phyloP scores from a whole-genome alignment of 2,329 filamentous ascomycete species.

The Xylaria polymorpha region DNA sequence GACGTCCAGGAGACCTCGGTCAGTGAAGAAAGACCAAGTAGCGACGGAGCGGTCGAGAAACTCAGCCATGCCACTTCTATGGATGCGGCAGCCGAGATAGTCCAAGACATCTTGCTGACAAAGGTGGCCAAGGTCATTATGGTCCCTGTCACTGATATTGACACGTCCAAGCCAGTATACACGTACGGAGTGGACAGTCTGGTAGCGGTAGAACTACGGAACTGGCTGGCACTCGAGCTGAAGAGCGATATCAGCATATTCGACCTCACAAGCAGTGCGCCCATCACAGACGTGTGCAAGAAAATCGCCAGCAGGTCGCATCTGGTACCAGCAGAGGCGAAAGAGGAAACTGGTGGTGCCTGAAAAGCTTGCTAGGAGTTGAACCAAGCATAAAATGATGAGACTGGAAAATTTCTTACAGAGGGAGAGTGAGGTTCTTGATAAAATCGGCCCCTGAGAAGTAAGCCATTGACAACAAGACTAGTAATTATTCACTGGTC shows the following conservation, averaged over 20 bases:
- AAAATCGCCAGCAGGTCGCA: slow-evolving; percentile 20
- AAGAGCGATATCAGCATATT: slow-evolving; percentile 24
- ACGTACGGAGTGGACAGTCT: slow-evolving; percentile 28
- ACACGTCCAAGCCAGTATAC: slow-evolving; percentile 23
- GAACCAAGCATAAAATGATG: not conserved
- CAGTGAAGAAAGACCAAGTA: slow-evolving; percentile 2
- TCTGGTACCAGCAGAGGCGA: slow-evolving; percentile 6
- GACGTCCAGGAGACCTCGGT: slow-evolving; percentile 17
- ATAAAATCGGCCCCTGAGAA: no score
- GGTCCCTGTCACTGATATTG: slow-evolving; percentile 11
- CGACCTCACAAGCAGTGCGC: slow-evolving; percentile 25
- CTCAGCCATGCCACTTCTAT: slow-evolving; percentile 16
- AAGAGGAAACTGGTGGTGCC: slow-evolving; percentile 4
- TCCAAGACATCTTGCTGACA: slow-evolving; percentile 18
- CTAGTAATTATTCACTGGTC: no score
- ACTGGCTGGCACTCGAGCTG: slow-evolving; percentile 25
- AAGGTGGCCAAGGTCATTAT: slow-evolving; percentile 20
- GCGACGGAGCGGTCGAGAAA: slow-evolving; percentile 4
- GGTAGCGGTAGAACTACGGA: slow-evolving; percentile 28
- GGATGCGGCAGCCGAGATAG: slow-evolving; percentile 25
- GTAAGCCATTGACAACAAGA: no score
- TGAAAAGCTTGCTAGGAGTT: not conserved
- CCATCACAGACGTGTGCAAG: slow-evolving; percentile 25
- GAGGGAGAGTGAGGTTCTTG: no score
- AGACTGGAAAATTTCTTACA: no score